Conservation (phyloP, 768 basidiomycete genomes). For the Pleurotus pulmonarius region DNA sequence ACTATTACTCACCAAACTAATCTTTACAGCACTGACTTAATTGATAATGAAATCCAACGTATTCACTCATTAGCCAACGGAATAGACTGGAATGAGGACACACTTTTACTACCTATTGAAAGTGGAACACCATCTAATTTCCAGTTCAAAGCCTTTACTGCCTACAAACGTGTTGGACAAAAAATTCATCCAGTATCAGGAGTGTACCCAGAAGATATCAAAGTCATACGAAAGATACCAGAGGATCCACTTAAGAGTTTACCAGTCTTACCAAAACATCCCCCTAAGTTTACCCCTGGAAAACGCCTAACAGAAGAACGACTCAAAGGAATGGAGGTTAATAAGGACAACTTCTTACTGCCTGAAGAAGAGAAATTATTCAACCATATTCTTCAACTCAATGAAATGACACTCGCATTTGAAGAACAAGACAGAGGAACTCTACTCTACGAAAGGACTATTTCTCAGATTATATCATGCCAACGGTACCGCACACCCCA, state of each 20-base stretch:
- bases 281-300: constrained; percentile 26
- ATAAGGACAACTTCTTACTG: constrained; percentile 25
- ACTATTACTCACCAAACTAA: too few species aligned
- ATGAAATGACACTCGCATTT: constrained; percentile 29
- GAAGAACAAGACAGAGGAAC: constrained; percentile 19
- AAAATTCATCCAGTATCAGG: constrained; percentile 28
- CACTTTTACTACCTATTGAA: too few species aligned
- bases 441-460: constrained; percentile 12
- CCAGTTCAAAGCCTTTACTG: constrained; percentile 6
- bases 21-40: background rate
- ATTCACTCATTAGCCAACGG: background rate
- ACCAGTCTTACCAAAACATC: constrained; percentile 19
- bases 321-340: constrained; percentile 18
- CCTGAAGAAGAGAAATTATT: constrained; percentile 11
- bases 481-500: background rate
- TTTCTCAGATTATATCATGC: constrained; percentile 10
- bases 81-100: background rate
- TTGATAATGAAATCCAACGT: background rate
- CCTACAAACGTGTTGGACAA: constrained; percentile 28
- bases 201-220: constrained; percentile 25
- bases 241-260: constrained; percentile 27
- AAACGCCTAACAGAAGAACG: constrained; percentile 18
- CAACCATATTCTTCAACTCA: constrained; percentile 22
- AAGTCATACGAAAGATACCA: constrained; percentile 23
- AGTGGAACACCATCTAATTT: background rate